phyloP scores from a whole-genome alignment of 78 protist species.

The Emiliania huxleyi region DNA sequence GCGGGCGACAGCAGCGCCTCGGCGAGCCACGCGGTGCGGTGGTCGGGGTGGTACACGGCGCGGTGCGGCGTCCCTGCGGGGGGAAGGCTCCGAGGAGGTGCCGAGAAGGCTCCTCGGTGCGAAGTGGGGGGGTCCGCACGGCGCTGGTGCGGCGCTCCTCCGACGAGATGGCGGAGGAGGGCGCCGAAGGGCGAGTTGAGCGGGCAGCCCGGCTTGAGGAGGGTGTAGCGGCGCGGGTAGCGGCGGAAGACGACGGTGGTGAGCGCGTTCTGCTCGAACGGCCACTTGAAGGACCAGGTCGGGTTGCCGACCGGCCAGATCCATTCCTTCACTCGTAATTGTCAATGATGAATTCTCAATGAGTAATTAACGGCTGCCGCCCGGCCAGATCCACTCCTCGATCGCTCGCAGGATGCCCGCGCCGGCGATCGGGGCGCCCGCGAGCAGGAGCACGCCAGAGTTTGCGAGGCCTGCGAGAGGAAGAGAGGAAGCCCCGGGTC shows the following conservation, averaged over 20 bases:
- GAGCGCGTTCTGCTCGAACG: slow-evolving; percentile 15
- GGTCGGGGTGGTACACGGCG: background rate
- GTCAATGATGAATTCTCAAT: no score
- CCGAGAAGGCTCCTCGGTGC: no score
- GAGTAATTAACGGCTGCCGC: no score
- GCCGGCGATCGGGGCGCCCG: slow-evolving; percentile 6
- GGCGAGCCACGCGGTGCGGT: background rate
- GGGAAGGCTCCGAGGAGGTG: no score
- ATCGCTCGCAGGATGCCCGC: background rate
- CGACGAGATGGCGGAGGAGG: background rate
- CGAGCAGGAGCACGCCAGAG: slow-evolving; percentile 7
- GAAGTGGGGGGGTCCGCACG: no score
- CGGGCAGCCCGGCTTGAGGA: slow-evolving; percentile 2
- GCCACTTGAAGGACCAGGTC: background rate
- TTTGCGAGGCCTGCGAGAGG: background rate
- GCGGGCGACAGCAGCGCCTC: background rate
- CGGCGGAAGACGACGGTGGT: background rate
- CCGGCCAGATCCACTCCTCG: slow-evolving; percentile 9
- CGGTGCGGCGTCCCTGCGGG: background rate
- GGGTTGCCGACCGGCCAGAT: background rate
- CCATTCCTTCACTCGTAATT: no score
- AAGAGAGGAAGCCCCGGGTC: no score
- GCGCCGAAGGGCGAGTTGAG: slow-evolving; percentile 9
- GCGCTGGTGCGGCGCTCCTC: background rate
- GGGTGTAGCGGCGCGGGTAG: background rate